Base-by-base conservation (phyloP, 129 eudicot genomes). In the Pulicaria dysenterica region DNA sequence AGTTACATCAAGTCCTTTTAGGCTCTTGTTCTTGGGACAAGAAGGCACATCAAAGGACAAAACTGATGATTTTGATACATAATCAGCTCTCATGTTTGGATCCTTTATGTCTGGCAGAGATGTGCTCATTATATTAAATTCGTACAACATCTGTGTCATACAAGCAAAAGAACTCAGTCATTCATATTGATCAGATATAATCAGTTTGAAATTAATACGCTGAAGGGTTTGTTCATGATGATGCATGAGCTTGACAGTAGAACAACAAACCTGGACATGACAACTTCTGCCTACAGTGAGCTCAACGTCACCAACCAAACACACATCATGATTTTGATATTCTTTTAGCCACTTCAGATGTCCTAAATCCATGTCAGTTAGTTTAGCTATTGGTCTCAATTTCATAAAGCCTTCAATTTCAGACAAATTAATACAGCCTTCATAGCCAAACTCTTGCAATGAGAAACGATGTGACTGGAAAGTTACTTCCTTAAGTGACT, bases 341-440 rank as follows among this genome's bases (percentile, higher is more conserved):
- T 8, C 50, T 13, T 58, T 24, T 37, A 76, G 53, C 80, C 80
- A 76, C 7, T 11, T 19, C 80, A 76, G 44, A 15, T 67, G 80
- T 12, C 37, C 53, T 42, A 76, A 67, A 11, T 76, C 69, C 36
- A 11, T 17, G n/a, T 58, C 80, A 36, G 57, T 44, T 43, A 67
- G 67, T 47, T 45, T 67, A 8, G 7, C 11, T 15, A 76, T 2
- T 1, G 51, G 59, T 15, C 44, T 34, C 50, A 76, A 12, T 76
- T 38, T 76, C 4, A 76, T 2, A 10, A 76, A 48, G 67, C 80
- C 80, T 66, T 76, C 67, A 36, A 76, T 7, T 57, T 76, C 60
- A 2, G 6, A 43, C 31, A 75, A 15, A 66, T 6, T 43, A 46
- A 5, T 37, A 57, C 80, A 67, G 5, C 80, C 80, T 67, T 57